Evolutionary conservation across 2,329 filamentous ascomycete species (phyloP), one percentile per base, ranked within the genome.

Genomic region (Pyrenophora teres): DNA sequence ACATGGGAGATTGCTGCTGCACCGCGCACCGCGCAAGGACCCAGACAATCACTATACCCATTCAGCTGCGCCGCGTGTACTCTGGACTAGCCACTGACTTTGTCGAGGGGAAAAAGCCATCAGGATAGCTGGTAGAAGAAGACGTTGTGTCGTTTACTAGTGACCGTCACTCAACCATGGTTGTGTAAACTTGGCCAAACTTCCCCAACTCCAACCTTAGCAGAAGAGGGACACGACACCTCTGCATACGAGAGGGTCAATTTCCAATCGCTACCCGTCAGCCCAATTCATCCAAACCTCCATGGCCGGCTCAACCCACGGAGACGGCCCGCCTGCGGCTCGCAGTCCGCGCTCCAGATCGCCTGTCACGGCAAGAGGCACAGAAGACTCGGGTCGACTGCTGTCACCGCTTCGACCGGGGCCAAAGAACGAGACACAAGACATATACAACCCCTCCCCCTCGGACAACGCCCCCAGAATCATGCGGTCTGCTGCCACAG

Each of bases 241-340:
- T 35, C 18, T 30, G 27, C 27, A 30, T 30, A 30, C 27, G 10
- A 30, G 27, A 10, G 9, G 9, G 27, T 12, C 9, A 30, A 12
- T 4, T 12, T 30, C 10, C 27, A 12, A 30, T 30, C 27, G 27
- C 27, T 30, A 30, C 27, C 27, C 27, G 27, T 30, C 27, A 10
- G 27, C 3, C 27, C 27, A 30, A 30, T 30, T 30, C 27, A 30
- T n/a, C 32, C 33, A 3, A 35, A 15, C 13, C 27, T 39, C 16
- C 44, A 72, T 73, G 70, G 61, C 52, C 21, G 69, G 67, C 51
- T 62, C 61, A 3, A 59, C 56, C 46, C 65, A 64, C 7, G 61
- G 64, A n/a, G 63, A 61, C 47, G 42, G 63, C 45, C 66, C 64
- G 27, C 66, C 69, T 35, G 63, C 60, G 59, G 52, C 56, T 16